Evolutionary conservation across 176 grass and related monocot genomes (phyloP).

Genomic region (Alloteropsis semialata): DNA sequence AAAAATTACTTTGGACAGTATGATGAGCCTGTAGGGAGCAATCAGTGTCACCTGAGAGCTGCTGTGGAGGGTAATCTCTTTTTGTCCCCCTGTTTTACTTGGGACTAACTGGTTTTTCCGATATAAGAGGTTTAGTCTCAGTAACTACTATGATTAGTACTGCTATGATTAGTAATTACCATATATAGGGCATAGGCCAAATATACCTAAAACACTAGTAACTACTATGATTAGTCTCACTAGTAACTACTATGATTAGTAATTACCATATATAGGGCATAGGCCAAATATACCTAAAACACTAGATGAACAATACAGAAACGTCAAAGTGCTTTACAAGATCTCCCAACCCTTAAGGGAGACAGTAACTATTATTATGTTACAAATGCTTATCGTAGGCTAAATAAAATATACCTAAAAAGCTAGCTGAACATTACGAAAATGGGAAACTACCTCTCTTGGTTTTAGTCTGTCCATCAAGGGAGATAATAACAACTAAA

Average conservation of each 20-base stretch:
- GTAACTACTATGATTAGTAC: too few relatives aligned
- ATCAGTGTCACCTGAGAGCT: constrained; percentile 26
- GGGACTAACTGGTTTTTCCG: too few relatives aligned
- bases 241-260: constrained; percentile 25
- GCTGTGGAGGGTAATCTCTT: constrained; percentile 10
- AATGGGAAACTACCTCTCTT: background rate
- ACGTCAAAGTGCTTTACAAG: background rate
- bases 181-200: too few relatives aligned
- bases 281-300: constrained; percentile 35
- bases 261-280: constrained; percentile 5
- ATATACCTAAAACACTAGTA: too few relatives aligned
- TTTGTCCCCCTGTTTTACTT: constrained; percentile 8
- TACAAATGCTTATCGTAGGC: background rate
- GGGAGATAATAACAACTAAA: background rate
- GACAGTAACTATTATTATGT: background rate
- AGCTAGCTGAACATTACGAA: too few relatives aligned
- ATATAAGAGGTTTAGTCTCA: too few relatives aligned
- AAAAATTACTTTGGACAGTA: constrained; percentile 14
- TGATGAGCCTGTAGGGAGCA: background rate
- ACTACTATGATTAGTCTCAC: background rate
- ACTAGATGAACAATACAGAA: constrained; percentile 8
- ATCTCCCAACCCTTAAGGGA: background rate
- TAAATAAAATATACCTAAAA: background rate
- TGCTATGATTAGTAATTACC: too few relatives aligned
- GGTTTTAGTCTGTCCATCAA: background rate